phyloP scores from a whole-genome alignment of 257 asterid species.

The Jacaranda copaia region DNA sequence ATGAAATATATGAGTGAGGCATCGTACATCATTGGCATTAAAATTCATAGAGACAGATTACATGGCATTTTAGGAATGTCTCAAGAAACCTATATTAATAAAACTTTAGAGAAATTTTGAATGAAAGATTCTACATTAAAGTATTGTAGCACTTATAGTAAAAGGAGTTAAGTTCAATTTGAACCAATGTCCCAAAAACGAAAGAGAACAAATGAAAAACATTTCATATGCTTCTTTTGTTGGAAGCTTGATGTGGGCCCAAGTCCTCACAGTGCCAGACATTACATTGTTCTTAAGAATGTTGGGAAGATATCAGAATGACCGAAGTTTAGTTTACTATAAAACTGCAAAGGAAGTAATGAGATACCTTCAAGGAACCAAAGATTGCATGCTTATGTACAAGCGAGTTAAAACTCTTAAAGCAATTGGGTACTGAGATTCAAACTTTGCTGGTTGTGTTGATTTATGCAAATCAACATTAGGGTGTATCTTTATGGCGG shows the following conservation, averaged over 20 bases:
- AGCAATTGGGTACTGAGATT: background rate
- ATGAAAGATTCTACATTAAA: no score
- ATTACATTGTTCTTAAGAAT: no score
- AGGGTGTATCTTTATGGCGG: background rate
- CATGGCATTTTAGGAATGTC: no score
- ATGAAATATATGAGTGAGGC: background rate
- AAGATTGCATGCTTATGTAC: background rate
- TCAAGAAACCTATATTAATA: no score
- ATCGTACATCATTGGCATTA: background rate
- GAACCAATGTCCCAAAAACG: background rate
- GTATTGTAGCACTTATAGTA: background rate
- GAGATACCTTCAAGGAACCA: constrained; percentile 1
- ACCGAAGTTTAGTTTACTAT: no score
- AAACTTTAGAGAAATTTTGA: no score
- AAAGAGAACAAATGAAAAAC: background rate
- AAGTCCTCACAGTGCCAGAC: no score
- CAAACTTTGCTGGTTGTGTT: background rate
- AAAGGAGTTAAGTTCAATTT: background rate
- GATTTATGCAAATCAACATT: background rate
- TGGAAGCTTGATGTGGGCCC: no score
- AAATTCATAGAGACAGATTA: background rate
- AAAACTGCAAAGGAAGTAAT: background rate
- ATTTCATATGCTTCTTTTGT: no score
- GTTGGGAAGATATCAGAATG: no score
- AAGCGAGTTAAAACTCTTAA: background rate